These are phyloP conservation scores for Pyrenochaeta sp. DNA, from an alignment of 2,329 filamentous ascomycete genomes.

Conservation along the genomic window DNA sequence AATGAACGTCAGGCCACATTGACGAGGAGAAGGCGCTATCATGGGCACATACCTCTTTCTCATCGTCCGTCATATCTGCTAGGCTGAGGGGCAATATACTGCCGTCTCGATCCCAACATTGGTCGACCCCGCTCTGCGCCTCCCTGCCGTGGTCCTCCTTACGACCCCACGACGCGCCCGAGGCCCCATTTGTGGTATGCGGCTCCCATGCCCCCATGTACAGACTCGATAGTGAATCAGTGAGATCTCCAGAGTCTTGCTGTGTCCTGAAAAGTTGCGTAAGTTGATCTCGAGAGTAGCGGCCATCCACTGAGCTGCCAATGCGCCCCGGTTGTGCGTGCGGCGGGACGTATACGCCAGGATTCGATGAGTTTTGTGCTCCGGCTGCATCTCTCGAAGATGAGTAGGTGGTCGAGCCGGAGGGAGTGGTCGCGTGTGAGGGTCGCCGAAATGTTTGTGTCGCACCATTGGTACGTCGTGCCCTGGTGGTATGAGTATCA, in stretches of 20 bases:
- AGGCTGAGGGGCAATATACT: constrained; percentile 75
- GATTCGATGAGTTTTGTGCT: constrained; percentile 47
- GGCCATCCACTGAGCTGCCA: constrained; percentile 63
- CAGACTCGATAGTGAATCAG: constrained; percentile 70
- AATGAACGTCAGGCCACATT: constrained; percentile 20
- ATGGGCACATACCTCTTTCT: constrained; percentile 65
- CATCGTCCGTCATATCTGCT: constrained; percentile 73
- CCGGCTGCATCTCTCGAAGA: constrained; percentile 40
- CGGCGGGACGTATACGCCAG: constrained; percentile 67
- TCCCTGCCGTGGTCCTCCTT: constrained; percentile 74
- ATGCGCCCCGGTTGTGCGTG: constrained; percentile 67
- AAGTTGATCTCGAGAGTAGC: constrained; percentile 82
- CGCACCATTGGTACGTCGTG: constrained; percentile 71
- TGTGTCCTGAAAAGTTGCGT: constrained; percentile 74
- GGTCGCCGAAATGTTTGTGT: constrained; percentile 73
- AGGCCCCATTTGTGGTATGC: constrained; percentile 70
- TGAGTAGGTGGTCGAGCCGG: constrained; percentile 49
- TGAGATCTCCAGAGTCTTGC: constrained; percentile 61
- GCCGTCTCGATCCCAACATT: constrained; percentile 86
- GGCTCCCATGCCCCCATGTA: constrained; percentile 84
- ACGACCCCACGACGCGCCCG: constrained; percentile 75
- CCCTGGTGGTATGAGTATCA: constrained; percentile 54
- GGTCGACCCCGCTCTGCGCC: constrained; percentile 80
- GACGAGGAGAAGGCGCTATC: constrained; percentile 5
- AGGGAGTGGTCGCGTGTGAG: constrained; percentile 65